Evolutionary conservation across 768 basidiomycete genomes (phyloP), one percentile per base, ranked within the genome.

Genomic region (Lentinula aciculospora): DNA sequence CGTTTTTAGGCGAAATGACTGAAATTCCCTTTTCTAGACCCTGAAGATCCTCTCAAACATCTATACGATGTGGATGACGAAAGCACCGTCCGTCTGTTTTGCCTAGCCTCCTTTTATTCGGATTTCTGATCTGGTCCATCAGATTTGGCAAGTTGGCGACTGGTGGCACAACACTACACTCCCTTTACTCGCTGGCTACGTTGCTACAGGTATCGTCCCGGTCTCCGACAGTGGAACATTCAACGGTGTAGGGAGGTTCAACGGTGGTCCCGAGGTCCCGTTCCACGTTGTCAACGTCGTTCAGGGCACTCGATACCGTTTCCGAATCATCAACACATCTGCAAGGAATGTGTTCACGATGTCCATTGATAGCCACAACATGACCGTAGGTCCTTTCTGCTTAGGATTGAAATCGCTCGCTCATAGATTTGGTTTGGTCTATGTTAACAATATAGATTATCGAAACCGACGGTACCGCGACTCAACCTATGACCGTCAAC

Each of bases 291-390:
- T 82, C 62, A 68, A 68, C 32, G 77, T 82, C 13, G 32, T 60
- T 2, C 58, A 48, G 0, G 72, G 73, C 8, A 65, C 66, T 50
- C 69, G 80, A 8, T 79, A 77, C 56, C 73, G 72, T 19, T 59
- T 84, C 71, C 80, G 82, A 17, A 58, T 85, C 21, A 66, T 85
- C 63, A 76, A 75, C 53, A 72, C 72, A 25, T 79, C 55, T 44
- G 55, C 55, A 6, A 23, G 76, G 36, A 72, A 73, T 10, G 69
- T 67, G 32, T 76, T 74, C 68, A 66, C 62, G 3, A 70, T 77
- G 59, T 74, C 72, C 0, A 63, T 77, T 25, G 73, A 76, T 56
- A 60, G 65, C 10, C 79, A 80, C 51, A 63, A 65, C 31, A 44
- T 74, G 25, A 68, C 75, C 21, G 66, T 71, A 1, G 69, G 72